Conservation (phyloP, 345 rosid genomes). For the Moricandia arvensis region DNA sequence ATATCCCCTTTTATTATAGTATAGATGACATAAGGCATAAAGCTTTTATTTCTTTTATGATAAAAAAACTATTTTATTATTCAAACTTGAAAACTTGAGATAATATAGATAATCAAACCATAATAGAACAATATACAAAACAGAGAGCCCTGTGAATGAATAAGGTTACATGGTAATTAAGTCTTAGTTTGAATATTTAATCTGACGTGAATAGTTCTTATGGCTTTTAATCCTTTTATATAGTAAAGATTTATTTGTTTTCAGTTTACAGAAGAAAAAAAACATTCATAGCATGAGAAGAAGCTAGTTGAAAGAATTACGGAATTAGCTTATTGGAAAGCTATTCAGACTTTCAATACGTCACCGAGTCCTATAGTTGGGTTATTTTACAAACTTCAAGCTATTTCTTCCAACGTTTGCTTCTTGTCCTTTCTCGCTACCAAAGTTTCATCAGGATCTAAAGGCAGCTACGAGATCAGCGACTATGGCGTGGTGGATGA, state of each 20-base stretch:
- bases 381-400: background rate
- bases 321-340: conserved; percentile 25
- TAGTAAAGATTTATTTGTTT: background rate
- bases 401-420: conserved; percentile 3
- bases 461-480: background rate
- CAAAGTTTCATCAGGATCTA: background rate
- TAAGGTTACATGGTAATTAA: background rate
- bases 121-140: too few species aligned
- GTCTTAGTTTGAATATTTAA: background rate
- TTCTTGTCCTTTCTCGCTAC: background rate
- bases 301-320: conserved; percentile 11
- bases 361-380: conserved; percentile 12
- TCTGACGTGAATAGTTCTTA: background rate
- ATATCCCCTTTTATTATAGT: too few species aligned
- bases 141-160: background rate
- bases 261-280: background rate
- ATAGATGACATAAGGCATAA: too few species aligned
- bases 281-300: background rate
- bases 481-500: conserved; percentile 11
- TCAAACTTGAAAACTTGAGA: too few species aligned
- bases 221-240: too few species aligned
- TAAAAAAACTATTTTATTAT: too few species aligned
- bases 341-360: conserved; percentile 33
- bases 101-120: too few species aligned
- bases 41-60: too few species aligned